Evolutionary conservation across 441 rosid species (phyloP), one percentile per base, ranked within the genome.

Genomic region (Cnidoscolus chayamansa): DNA sequence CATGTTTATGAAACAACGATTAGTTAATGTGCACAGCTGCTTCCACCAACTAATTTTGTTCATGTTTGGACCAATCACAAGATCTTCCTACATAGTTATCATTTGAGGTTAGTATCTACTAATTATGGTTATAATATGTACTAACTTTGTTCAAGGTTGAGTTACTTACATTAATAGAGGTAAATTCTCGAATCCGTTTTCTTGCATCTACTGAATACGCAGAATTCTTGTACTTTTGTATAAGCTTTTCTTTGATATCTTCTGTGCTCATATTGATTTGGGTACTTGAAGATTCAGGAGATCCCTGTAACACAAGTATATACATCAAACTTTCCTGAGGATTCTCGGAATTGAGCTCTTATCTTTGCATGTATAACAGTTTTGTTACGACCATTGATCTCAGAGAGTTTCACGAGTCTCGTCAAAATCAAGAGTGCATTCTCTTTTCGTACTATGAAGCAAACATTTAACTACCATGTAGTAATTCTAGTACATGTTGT

Each of bases 151-250:
- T 25, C 25, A 48, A 31, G n/a, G 7, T 63, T 45, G 35, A 69
- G 60, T 57, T 45, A 69, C 93, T 85, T 82, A 91, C 94, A 13
- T 72, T 76, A 57, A 74, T 64, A 76, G 74, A 67, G 13, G 31
- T 10, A 54, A 90, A 82, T 68, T 80, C 87, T 76, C 71, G 80
- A 59, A 87, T 85, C 73, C 82, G 87, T 55, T 80, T 77, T 67
- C 79, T 83, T 63, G 86, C 82, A 35, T 67, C 78, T 74, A 76
- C 71, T 49, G 88, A 88, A 31, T 85, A 88, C 51, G 80, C 83
- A 19, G 96, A 90, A 63, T 81, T 65, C 70, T 67, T 81, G 84
- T 84, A 93, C 73, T 83, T 88, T 75, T 80, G 78, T 20, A 86
- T 50, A 17, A 93, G 94, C 43, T 19, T 66, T 66, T 84, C 82